Conservation (phyloP, 2,329 filamentous ascomycete species). For the Trichoderma guizhouense region DNA sequence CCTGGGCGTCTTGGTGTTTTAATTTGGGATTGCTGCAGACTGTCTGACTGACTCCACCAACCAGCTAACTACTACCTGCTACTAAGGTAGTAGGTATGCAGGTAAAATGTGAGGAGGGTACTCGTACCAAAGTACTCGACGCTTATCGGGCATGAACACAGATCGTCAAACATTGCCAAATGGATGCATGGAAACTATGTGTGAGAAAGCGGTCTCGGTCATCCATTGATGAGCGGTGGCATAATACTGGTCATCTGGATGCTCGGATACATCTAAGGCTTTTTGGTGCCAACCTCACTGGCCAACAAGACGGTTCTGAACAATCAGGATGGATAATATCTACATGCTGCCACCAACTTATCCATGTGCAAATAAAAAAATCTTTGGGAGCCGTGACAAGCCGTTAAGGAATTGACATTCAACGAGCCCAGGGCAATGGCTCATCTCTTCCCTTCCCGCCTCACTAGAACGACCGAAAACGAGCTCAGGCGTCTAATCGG, state of each 20-base stretch:
- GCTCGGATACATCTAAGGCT: neutral
- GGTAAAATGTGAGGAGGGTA: neutral
- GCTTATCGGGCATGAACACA: neutral
- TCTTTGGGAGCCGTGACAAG: neutral
- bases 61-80: neutral
- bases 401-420: neutral
- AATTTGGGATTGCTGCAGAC: neutral
- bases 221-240: neutral
- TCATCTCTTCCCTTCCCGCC: neutral
- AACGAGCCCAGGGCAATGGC: neutral
- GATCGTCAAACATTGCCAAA: neutral
- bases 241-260: neutral
- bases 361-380: neutral
- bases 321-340: neutral
- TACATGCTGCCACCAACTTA: neutral
- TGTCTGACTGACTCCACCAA: neutral
- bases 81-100: neutral
- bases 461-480: neutral
- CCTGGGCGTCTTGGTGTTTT: neutral
- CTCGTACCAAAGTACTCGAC: neutral
- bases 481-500: neutral
- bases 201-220: neutral
- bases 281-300: neutral
- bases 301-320: neutral
- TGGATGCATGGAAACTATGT: neutral